phyloP scores from a whole-genome alignment of 192 early-diverging fungal genomes.

The Rhizophagus prolifer region DNA sequence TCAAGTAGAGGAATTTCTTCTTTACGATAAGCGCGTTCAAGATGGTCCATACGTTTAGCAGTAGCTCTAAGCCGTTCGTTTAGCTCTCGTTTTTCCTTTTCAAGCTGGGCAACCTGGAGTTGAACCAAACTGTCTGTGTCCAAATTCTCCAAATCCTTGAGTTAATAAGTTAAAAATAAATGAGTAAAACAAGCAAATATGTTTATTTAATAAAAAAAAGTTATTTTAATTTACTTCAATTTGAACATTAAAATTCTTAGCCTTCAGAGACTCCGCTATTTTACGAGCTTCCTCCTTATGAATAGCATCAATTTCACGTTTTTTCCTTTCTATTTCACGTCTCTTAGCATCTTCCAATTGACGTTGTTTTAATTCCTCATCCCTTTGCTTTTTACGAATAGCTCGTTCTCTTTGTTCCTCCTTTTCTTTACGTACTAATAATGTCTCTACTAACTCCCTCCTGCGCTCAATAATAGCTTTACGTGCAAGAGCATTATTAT shows the following conservation, averaged over 20 bases:
- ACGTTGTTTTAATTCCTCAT: conserved; percentile 78
- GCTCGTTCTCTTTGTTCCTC: conserved; percentile 78
- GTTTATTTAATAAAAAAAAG: background rate
- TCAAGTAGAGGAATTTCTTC: conserved; percentile 88
- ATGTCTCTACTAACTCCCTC: conserved; percentile 76
- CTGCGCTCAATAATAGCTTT: conserved; percentile 85
- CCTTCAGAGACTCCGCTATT: conserved; percentile 77
- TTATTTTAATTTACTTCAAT: conserved; percentile 6
- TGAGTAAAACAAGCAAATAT: background rate
- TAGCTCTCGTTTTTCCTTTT: conserved; percentile 87
- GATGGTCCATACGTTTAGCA: conserved; percentile 83
- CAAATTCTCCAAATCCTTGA: conserved; percentile 77
- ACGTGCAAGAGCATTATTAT: conserved; percentile 70
- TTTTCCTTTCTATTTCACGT: conserved; percentile 79
- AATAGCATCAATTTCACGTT: conserved; percentile 76
- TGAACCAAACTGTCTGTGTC: conserved; percentile 78
- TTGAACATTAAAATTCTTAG: conserved; percentile 42
- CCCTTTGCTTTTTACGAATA: conserved; percentile 70
- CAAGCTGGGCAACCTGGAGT: conserved; percentile 85
- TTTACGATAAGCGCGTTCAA: conserved; percentile 90
- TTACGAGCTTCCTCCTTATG: conserved; percentile 81
- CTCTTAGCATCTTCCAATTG: conserved; percentile 80
- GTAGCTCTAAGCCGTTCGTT: conserved; percentile 71
- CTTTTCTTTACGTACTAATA: conserved; percentile 77
- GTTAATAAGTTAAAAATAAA: conserved; percentile 29